Base-by-base conservation (phyloP, 257 asterid species). In the Salvia splendens region DNA sequence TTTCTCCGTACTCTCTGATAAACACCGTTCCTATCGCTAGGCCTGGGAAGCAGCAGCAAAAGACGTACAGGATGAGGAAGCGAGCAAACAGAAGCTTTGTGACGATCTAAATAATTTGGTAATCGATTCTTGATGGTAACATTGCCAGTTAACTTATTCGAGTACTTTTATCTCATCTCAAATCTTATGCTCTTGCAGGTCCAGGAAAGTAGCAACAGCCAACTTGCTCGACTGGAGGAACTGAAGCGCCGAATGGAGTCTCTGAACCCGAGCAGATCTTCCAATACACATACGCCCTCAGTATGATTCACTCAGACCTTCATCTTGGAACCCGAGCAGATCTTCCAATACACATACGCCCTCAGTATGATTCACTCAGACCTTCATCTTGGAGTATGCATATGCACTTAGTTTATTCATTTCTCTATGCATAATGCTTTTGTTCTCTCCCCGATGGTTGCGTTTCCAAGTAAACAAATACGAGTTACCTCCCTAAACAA, bases 221-320 rank as follows among this genome's bases (percentile, higher is more conserved):
- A 93, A 75, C 60, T 88, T 28, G 68, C 92, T 67, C 86, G 98
- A 82, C 88, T 93, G 71, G 95, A 85, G 76, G 98, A 93, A 67
- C 67, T 93, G 84, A 93, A 93, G 83, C 88, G 92, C 69, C 87
- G 96, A 77, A 78, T 93, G 72, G 97, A 85, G 75, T 89, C 95
- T 66, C 59, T 93, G 70, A 93, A 93, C 69, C 99, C 97, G 28
- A 82, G 82, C 81, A 85, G 91, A 86, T 70, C 90, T 10, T 84
- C 96, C 58, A 55, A 77, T 12, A 67, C 77, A 11, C 49, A 68
- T 50, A 56, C 48, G 69, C 45, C 84, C 60, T 50, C 73, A 71
- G 97, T 93, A 75, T 71, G 96, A 60, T 74, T 50, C 69, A 53
- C 12, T 65, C 71, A 46, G 50, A 48, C 63, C 59, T 66, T 73